Percentiles rank a stretch among this genome's conserved stretches.
Evolutionary conservation across 2,329 filamentous ascomycete species (phyloP).

Genomic region (Aspergillus udagawae): DNA sequence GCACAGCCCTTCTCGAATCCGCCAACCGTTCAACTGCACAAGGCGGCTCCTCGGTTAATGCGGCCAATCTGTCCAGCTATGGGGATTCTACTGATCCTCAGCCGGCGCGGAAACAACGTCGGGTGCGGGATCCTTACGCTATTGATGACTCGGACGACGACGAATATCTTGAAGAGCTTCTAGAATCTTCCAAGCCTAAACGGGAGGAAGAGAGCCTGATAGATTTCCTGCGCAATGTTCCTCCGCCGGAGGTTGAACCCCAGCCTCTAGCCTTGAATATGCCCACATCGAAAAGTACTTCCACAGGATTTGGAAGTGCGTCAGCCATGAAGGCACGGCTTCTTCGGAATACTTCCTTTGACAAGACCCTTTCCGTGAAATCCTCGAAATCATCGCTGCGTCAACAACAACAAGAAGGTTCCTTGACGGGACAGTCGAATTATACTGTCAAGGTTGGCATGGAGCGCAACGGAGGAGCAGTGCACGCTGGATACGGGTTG

Average conservation of each 20-base stretch:
- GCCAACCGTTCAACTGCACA: constrained; percentile 27
- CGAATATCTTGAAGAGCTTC: constrained; percentile 59
- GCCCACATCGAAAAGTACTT: constrained; percentile 13
- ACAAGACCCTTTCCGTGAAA: constrained; percentile 27
- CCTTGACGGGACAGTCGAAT: constrained; percentile 27
- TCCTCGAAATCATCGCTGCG: constrained; percentile 32
- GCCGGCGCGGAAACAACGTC: constrained; percentile 69
- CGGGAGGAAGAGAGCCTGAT: constrained; percentile 46
- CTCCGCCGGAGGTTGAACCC: constrained; percentile 36
- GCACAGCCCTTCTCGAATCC: constrained; percentile 61
- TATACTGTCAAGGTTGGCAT: constrained; percentile 38
- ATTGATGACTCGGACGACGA: constrained; percentile 69
- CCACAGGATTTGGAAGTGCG: constrained; percentile 12
- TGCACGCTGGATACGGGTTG: constrained; percentile 13
- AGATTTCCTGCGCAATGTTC: constrained; percentile 46
- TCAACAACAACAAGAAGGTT: constrained; percentile 30
- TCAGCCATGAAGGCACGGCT: constrained; percentile 34
- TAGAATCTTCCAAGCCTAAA: constrained; percentile 36
- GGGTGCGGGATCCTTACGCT: constrained; percentile 87
- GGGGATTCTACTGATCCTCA: constrained; percentile 39
- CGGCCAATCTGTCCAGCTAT: constrained; percentile 9
- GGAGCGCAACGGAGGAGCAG: constrained; percentile 26
- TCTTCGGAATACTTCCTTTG: constrained; percentile 27
- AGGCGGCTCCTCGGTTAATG: constrained; percentile 16
- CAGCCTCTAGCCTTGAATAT: constrained; percentile 26